phyloP scores from a whole-genome alignment of 1,139 yeast genomes.

The Kodamaea sp. region DNA sequence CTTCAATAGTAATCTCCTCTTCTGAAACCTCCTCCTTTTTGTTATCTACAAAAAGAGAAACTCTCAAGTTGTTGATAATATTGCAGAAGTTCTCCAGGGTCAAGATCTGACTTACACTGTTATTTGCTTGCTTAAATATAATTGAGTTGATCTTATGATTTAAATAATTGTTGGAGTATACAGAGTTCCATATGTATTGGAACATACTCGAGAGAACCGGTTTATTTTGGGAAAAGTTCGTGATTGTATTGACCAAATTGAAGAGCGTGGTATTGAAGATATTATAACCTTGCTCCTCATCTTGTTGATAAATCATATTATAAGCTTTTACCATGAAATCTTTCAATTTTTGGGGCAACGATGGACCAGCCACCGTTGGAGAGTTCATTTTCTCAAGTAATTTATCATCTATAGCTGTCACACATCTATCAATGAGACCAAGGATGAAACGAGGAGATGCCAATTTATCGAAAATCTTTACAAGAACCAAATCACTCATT shows the following conservation, averaged over 20 bases:
- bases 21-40: conserved; percentile 3
- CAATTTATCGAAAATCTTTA: conserved; percentile 26
- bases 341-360: neutral
- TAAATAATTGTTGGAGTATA: conserved; percentile 14
- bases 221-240: conserved; percentile 25
- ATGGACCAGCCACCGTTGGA: neutral
- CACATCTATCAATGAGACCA: conserved; percentile 10
- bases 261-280: conserved; percentile 21
- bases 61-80: conserved; percentile 19
- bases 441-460: conserved; percentile 31
- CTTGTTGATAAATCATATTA: no score
- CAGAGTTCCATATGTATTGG: conserved; percentile 10
- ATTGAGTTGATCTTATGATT: conserved; percentile 19
- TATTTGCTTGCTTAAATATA: conserved; percentile 5
- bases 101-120: neutral
- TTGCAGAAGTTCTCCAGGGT: conserved; percentile 13
- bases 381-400: neutral
- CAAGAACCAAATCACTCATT: conserved; percentile 35
- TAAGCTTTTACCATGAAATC: neutral
- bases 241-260: conserved; percentile 25
- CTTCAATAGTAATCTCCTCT: conserved; percentile 9
- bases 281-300: conserved; percentile 1
- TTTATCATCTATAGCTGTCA: conserved; percentile 6
- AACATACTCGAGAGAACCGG: conserved; percentile 24
- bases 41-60: conserved; percentile 16